Conservation (phyloP, 768 basidiomycete genomes). For the Podaxis pistillaris region DNA sequence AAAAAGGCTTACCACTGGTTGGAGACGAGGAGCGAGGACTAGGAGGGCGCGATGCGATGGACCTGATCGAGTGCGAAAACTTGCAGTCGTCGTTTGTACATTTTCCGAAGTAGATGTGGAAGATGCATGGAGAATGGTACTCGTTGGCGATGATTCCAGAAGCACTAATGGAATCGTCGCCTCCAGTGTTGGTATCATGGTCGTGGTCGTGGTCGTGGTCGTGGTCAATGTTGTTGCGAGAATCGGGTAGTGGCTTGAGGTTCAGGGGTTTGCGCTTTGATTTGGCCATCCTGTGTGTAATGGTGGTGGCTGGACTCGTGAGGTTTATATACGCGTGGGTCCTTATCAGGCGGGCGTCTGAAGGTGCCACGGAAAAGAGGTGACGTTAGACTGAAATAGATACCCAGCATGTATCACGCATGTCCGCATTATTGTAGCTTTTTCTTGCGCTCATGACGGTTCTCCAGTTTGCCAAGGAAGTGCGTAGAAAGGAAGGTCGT, state of each 20-base stretch:
- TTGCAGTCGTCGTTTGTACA: constrained; percentile 8
- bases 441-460: not conserved
- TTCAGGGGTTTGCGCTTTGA: not conserved
- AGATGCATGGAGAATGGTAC: constrained; percentile 6
- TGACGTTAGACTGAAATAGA: not conserved
- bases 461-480: not conserved
- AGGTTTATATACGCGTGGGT: not conserved
- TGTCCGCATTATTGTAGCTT: not conserved
- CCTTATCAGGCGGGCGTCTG: not conserved
- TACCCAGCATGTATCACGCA: not conserved
- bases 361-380: not conserved
- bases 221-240: not conserved
- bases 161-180: not conserved
- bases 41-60: constrained; percentile 3
- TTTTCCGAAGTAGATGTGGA: constrained; percentile 8
- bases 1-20: not conserved
- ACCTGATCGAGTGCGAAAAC: constrained; percentile 9
- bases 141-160: not conserved
- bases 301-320: not conserved
- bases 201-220: not conserved
- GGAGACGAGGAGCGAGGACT: not conserved
- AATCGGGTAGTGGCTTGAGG: not conserved
- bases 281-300: not conserved
- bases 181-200: not conserved
- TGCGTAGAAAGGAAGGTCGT: not conserved